These are phyloP conservation scores for Euphrasia confusa DNA, from an alignment of 257 asterid species.

Conservation along the genomic window DNA sequence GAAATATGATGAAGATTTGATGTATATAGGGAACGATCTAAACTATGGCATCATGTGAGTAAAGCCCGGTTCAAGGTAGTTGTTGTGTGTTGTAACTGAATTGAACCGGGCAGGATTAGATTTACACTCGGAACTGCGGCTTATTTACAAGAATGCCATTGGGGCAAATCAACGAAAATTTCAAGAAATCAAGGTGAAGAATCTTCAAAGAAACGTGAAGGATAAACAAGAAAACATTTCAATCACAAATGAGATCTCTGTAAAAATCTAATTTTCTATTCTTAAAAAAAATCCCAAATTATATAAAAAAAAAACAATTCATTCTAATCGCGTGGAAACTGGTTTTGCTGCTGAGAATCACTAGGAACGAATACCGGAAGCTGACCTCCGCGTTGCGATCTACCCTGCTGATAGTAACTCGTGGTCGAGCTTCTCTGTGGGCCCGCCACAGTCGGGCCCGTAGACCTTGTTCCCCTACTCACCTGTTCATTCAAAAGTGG, in stretches of 20 bases:
- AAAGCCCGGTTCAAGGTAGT: constrained; percentile 36
- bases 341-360: constrained; percentile 66
- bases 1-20: constrained; percentile 25
- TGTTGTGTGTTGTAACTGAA: constrained; percentile 25
- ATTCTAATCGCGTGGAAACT: constrained; percentile 43
- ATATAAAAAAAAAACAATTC: not conserved
- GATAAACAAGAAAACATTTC: not conserved
- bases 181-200: no score
- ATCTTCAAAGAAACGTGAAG: not conserved
- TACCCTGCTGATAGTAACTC: constrained; percentile 71
- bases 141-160: constrained; percentile 26
- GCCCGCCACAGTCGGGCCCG: constrained; percentile 27
- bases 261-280: constrained; percentile 31
- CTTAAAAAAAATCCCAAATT: constrained; percentile 2
- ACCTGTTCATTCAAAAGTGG: constrained; percentile 57
- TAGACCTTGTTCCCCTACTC: constrained; percentile 37
- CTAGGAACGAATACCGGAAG: constrained; percentile 92
- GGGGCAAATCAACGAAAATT: not conserved
- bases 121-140: constrained; percentile 12
- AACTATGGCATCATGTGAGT: constrained; percentile 17
- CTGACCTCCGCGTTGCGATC: constrained; percentile 86
- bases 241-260: constrained; percentile 18
- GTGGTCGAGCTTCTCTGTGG: constrained; percentile 45
- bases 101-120: constrained; percentile 27
- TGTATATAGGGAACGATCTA: constrained; percentile 1